Conservation (phyloP, 768 basidiomycete species). For the Boletus pseudopeckii region DNA sequence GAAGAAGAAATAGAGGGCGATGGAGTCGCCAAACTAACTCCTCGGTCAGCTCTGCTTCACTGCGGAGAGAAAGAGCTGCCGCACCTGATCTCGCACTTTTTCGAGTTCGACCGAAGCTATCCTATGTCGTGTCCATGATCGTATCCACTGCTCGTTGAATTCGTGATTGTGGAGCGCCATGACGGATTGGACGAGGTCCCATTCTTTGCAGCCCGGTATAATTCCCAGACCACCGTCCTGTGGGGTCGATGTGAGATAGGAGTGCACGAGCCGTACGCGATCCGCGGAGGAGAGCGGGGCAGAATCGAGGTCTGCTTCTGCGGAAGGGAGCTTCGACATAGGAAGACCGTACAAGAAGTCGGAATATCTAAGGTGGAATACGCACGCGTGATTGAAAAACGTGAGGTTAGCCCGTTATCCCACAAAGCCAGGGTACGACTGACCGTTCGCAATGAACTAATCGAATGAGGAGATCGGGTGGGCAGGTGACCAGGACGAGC, state of each 20-base stretch:
- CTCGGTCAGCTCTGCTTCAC: neutral
- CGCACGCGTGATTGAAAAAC: neutral
- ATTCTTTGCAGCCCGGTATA: constrained; percentile 63
- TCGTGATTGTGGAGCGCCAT: constrained; percentile 81
- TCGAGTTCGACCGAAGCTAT: constrained; percentile 64
- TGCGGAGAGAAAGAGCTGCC: constrained; percentile 5
- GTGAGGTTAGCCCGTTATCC: neutral
- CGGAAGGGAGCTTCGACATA: constrained; percentile 43
- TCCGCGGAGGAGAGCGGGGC: constrained; percentile 64
- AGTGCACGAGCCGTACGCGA: constrained; percentile 74
- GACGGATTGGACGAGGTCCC: constrained; percentile 79
- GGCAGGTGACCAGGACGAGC: constrained; percentile 72
- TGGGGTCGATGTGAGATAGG: constrained; percentile 63
- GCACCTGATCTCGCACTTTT: constrained; percentile 67
- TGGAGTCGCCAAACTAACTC: constrained; percentile 67
- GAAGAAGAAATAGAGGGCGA: constrained; percentile 89
- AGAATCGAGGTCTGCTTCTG: constrained; percentile 41
- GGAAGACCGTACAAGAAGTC: constrained; percentile 78
- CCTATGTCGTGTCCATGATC: constrained; percentile 65
- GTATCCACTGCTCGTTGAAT: constrained; percentile 79
- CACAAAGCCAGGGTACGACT: constrained; percentile 22
- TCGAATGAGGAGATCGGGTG: constrained; percentile 53
- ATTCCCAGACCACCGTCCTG: constrained; percentile 86
- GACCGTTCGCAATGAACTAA: constrained; percentile 76
- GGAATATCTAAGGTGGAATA: constrained; percentile 45